Base-by-base conservation (phyloP, 192 early-diverging fungal species). In the Coemansia sp. region DNA sequence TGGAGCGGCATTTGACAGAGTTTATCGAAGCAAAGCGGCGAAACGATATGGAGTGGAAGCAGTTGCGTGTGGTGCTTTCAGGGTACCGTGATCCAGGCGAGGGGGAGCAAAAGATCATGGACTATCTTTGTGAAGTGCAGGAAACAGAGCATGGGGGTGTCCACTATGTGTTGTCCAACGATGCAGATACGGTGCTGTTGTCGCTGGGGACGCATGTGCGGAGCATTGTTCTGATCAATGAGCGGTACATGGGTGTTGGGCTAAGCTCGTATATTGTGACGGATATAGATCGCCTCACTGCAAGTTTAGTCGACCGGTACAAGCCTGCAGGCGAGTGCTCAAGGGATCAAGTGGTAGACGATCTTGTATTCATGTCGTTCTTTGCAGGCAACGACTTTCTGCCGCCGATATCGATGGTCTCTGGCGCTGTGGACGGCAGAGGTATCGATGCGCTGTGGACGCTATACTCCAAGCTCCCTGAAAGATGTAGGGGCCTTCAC, bases 101-200 rank as follows among this genome's bases (percentile, higher is more conserved):
- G 75, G 97, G 97, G 35, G 97, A 99, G 75, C 97, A 99, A 69
- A 99, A 99, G 79, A 97, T 99, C 61, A 96, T 97, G 92, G 93
- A 94, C 66, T 98, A 90, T 55, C 91, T 99, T 56, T 88, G 95
- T 1, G 79, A 87, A 34, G 86, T 84, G 7, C 88, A 86, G 31
- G 92, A 94, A 55, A 90, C 51, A 93, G 90, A 69, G 90, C 93
- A 25, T 25, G 95, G 26, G 48, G 48, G 23, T 6, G 25, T 13
- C 10, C 48, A 51, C 58, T 92, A 93, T 63, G 79, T 99, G 28
- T 99, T 96, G 83, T 96, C 95, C 39, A 86, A 95, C 37, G 97
- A 99, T 76, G 95, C 95, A 5, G 95, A 98, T 83, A 77, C 95
- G 15, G 91, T 97, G 63, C 91, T 99, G 88, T 83, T 99, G n/a